Percentiles rank a stretch among this genome's conserved stretches.
Evolutionary conservation across 257 asterid genomes (phyloP).

Genomic region (Forsythia suspensa): DNA sequence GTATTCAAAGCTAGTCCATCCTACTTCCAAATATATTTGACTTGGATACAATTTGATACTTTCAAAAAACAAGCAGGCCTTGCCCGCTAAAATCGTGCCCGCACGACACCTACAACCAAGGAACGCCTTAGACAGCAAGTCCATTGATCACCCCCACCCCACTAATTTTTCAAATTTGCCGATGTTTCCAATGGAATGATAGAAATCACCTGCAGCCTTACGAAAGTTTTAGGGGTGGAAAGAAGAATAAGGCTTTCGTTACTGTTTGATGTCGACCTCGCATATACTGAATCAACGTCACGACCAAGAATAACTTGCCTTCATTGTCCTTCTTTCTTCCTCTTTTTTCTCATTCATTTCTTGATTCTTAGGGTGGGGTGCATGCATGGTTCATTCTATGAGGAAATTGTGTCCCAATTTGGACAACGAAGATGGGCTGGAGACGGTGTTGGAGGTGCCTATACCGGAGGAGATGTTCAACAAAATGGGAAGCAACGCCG

Average conservation of each 20-base stretch:
- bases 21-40: too few relatives aligned
- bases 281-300: background rate
- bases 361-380: conserved; percentile 1
- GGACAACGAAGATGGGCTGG: conserved; percentile 66
- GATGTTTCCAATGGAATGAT: background rate
- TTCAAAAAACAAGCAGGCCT: background rate
- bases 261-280: background rate
- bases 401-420: conserved; percentile 66
- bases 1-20: too few relatives aligned
- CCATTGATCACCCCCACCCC: conserved; percentile 16
- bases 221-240: background rate
- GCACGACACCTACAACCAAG: conserved; percentile 40
- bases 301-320: conserved; percentile 9
- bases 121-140: conserved; percentile 29
- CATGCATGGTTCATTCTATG: conserved; percentile 34
- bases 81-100: conserved; percentile 24
- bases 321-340: background rate
- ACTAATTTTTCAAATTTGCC: background rate
- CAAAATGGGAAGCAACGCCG: conserved; percentile 67
- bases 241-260: conserved; percentile 5
- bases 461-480: conserved; percentile 83
- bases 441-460: conserved; percentile 88
- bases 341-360: background rate
- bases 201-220: background rate
- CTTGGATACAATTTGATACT: too few relatives aligned